A percentile compares a stretch with the other conserved stretches of the same genome.
Conservation (phyloP, 2,329 filamentous ascomycete genomes). For the Aspergillus jensenii region DNA sequence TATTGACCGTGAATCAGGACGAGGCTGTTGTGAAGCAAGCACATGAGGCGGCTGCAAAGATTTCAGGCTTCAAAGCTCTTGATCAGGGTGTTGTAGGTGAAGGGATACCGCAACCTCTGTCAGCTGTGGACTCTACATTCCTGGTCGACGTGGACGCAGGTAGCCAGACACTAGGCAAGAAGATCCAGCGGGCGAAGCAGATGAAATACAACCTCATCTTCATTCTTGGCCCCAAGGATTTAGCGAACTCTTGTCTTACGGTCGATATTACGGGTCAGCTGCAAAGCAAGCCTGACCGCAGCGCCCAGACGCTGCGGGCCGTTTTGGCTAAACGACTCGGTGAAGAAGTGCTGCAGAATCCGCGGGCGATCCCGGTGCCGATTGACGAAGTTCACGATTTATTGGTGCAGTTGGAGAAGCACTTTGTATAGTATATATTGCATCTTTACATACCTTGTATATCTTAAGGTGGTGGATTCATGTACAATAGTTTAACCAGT, state of each 20-base stretch:
- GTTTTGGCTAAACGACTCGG: slow-evolving; percentile 28
- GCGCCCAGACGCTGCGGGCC: slow-evolving; percentile 26
- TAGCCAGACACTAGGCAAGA: slow-evolving; percentile 62
- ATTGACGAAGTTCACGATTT: slow-evolving; percentile 39
- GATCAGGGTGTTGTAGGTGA: slow-evolving; percentile 22
- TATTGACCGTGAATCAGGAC: slow-evolving; percentile 69
- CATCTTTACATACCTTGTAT: slow-evolving; percentile 14
- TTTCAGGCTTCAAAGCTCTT: slow-evolving; percentile 43
- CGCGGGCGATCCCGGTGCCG: slow-evolving; percentile 36
- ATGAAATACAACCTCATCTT: slow-evolving; percentile 74
- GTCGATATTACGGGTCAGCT: slow-evolving; percentile 43
- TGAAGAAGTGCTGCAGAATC: slow-evolving; percentile 30
- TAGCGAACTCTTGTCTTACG: slow-evolving; percentile 57
- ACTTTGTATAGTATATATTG: slow-evolving; percentile 36
- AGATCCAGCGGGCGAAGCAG: slow-evolving; percentile 68
- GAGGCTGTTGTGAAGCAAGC: slow-evolving; percentile 46
- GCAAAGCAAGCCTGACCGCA: slow-evolving; percentile 39
- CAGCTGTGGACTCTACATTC: slow-evolving; percentile 60
- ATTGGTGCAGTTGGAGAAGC: slow-evolving; percentile 37
- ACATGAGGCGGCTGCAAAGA: slow-evolving; percentile 52
- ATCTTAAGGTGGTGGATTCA: background rate
- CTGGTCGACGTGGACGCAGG: slow-evolving; percentile 70
- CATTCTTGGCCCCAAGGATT: slow-evolving; percentile 67
- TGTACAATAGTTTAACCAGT: slow-evolving; percentile 1
- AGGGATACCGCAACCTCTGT: slow-evolving; percentile 37